A percentile compares a stretch with the other conserved stretches of the same genome.
phyloP scores from a whole-genome alignment of 2,329 filamentous ascomycete species.

The Bipolaris sorokiniana region DNA sequence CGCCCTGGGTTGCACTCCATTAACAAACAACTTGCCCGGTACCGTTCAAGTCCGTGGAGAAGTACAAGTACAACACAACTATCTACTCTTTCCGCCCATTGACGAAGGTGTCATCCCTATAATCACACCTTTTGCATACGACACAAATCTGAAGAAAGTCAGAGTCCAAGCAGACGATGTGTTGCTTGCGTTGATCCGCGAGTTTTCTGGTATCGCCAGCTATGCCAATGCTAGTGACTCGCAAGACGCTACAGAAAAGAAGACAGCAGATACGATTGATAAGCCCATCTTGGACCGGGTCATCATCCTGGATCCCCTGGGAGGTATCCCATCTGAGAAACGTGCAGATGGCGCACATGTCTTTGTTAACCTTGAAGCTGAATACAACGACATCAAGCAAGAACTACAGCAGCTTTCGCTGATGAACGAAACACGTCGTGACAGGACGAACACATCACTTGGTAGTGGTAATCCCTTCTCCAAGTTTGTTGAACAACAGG shows the following conservation, averaged over 20 bases:
- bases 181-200: constrained; percentile 76
- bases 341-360: constrained; percentile 71
- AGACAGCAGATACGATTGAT: constrained; percentile 36
- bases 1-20: constrained; percentile 51
- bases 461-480: constrained; percentile 54
- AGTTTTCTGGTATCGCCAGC: constrained; percentile 70
- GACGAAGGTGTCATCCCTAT: constrained; percentile 73
- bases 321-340: constrained; percentile 75
- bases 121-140: constrained; percentile 69
- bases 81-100: constrained; percentile 68
- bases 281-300: constrained; percentile 72
- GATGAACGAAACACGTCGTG: constrained; percentile 15
- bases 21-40: constrained; percentile 32
- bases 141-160: constrained; percentile 52
- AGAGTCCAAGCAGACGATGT: constrained; percentile 66
- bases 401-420: constrained; percentile 58
- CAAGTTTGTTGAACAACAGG: constrained; percentile 47
- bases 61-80: constrained; percentile 52
- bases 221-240: constrained; percentile 19
- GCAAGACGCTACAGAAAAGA: constrained; percentile 26
- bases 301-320: constrained; percentile 85
- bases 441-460: constrained; percentile 18
- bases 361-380: constrained; percentile 93
- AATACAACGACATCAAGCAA: constrained; percentile 72
- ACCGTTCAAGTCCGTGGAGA: constrained; percentile 46